Evolutionary conservation across 805 yeast genomes (phyloP), one percentile per base, ranked within the genome.

Genomic region (Candida koratica): DNA sequence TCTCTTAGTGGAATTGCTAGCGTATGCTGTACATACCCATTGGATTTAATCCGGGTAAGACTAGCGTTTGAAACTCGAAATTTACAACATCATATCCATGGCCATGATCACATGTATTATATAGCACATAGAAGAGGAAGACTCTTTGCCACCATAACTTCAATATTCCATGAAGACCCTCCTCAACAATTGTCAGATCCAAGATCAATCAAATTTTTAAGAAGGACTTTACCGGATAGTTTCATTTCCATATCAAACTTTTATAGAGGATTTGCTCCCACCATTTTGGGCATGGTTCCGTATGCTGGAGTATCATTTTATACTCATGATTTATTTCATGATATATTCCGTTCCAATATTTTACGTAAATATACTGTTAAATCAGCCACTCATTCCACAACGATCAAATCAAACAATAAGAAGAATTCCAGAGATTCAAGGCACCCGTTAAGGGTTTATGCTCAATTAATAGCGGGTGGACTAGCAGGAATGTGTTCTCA

Each of bases 271-370:
- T 93, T 90, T 59, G 75, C 84, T 6, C 96, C 98, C 13, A 93
- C 98, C 0, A 80, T 93, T 29, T 51, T 89, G 26, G 98, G 98
- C 8, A 89, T 93, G 95, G 71, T 93, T 15, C 98, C 98, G 1
- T 93, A 93, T 56, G 98, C 98, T 1, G 98, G 98, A 8, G 97
- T 90, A 3, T 85, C 96, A 3, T 93, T 93, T 53, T 84, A 88
- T 62, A 84, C 96, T 4, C 97, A 93, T 60, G 98, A 93, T 62
- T 56, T 79, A 38, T 69, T 89, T 39, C 97, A 90, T 60, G 98
- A 93, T 60, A 51, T 89, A 1, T 77, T 93, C 53, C 69, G 96
- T 43, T 68, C 82, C n/a, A 67, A 69, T 9, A 36, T 52, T 9
- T 56, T 89, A 5, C 67, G 79, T 2, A 60, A 64, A 10, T 75